Evolutionary conservation across 495 filamentous ascomycete species (phyloP), one percentile per base, ranked within the genome.

Genomic region (Pyrenopolyporus hunteri): DNA sequence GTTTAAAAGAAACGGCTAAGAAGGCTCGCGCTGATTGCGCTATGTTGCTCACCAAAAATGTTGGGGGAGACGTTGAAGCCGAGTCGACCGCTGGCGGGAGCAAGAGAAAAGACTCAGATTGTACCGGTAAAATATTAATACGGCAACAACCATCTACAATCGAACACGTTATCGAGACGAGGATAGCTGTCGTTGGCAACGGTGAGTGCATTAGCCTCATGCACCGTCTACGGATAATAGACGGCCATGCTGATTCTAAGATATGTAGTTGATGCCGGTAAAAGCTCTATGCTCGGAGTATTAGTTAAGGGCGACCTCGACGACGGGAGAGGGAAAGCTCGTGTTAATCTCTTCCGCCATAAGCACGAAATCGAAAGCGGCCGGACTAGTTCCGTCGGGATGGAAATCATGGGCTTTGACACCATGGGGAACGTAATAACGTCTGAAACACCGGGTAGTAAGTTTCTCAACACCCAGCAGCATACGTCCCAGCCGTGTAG

Each of bases 371-470:
- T 98, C 42, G 94, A 98, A 71, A 93, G 89, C 43, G 94, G 94
- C 0, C 83, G 94, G 55, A 98, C 94, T 5, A 94, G 89, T 73
- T 98, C 95, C 1, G 94, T 98, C 2, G 94, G 94, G 20, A 90
- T 96, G 91, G 94, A 98, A 73, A 98, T 98, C 43, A 94, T 98
- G 91, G 94, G 94, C 8, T 98, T 97, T 66, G 93, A 98, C 72
- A 89, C 88, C 54, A 83, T 81, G 49, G 94, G 95, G 13, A 89
- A 97, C 22, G 87, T 96, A 32, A 83, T 98, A 42, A 82, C 86
- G 22, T 91, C 89, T 20, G 85, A 85, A 44, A 88, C 89, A 0
- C 88, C 92, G 6, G 95, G 94, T 2, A 82, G 92, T 50, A 93
- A 91, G 70, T 69, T 37, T 10, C 16, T 22, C 1, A 17, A 33